phyloP scores from a whole-genome alignment of 306 rosid species.

The Begonia masoniana region DNA sequence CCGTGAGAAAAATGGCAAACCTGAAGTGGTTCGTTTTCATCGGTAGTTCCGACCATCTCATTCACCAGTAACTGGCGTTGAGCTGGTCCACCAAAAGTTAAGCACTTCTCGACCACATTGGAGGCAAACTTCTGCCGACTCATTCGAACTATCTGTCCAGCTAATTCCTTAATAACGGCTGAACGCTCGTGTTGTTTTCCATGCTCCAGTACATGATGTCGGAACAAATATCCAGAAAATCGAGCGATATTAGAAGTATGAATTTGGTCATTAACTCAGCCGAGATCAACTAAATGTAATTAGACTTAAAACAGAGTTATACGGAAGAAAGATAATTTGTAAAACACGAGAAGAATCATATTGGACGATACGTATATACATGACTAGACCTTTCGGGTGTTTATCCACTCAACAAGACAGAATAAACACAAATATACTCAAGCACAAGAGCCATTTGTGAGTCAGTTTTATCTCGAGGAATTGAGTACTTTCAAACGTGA shows the following conservation, averaged over 20 bases:
- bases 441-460: no score
- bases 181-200: slow-evolving; percentile 92
- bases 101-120: slow-evolving; percentile 82
- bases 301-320: no score
- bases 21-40: slow-evolving; percentile 98
- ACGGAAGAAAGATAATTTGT: no score
- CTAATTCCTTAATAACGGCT: slow-evolving; percentile 73
- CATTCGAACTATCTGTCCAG: slow-evolving; percentile 84
- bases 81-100: slow-evolving; percentile 75
- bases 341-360: no score
- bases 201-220: no score
- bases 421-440: no score
- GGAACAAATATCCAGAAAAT: neutral
- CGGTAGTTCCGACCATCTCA: slow-evolving; percentile 95
- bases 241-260: neutral
- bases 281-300: no score
- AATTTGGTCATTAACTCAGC: neutral
- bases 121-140: slow-evolving; percentile 99
- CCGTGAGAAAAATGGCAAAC: slow-evolving; percentile 20
- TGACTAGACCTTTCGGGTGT: no score
- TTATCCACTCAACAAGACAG: no score
- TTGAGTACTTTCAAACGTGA: no score
- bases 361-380: no score
- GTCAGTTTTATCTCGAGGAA: no score
- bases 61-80: slow-evolving; percentile 73